phyloP scores from a whole-genome alignment of 345 rosid genomes.

The Ceriops decandra region DNA sequence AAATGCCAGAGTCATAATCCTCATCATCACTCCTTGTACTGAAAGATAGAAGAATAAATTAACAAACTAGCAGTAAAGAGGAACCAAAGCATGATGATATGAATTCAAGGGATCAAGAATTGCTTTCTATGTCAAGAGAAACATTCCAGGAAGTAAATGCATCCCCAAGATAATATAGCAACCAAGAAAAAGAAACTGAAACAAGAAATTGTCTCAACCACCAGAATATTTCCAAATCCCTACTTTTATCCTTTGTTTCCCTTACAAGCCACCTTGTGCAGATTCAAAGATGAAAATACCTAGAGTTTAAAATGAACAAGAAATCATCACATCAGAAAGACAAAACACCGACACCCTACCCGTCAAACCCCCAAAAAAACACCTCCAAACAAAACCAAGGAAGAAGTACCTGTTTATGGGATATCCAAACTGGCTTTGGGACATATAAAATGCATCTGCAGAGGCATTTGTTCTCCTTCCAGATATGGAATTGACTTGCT shows the following conservation, averaged over 20 bases:
- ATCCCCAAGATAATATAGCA: no score
- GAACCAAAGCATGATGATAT: slow-evolving; percentile 3
- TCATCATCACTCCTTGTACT: slow-evolving; percentile 63
- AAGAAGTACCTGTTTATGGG: slow-evolving; percentile 51
- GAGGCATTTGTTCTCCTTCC: slow-evolving; percentile 33
- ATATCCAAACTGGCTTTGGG: slow-evolving; percentile 51
- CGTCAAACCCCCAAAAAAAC: no score
- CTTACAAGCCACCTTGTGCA: not conserved
- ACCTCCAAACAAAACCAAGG: not conserved
- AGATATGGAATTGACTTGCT: slow-evolving; percentile 39
- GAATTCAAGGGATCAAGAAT: slow-evolving; percentile 4
- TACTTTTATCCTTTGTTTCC: not conserved
- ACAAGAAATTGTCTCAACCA: not conserved
- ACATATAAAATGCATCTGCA: slow-evolving; percentile 36
- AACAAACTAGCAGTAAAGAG: slow-evolving; percentile 12
- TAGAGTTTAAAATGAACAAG: not conserved
- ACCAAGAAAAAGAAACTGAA: no score
- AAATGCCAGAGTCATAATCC: slow-evolving; percentile 48
- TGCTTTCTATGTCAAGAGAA: no score
- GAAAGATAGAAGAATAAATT: slow-evolving; percentile 17
- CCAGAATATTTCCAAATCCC: not conserved
- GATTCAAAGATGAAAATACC: not conserved
- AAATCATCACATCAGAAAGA: slow-evolving; percentile 11
- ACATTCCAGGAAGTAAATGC: no score
- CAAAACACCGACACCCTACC: not conserved